Percentiles rank a stretch among this genome's conserved stretches.
Conservation (phyloP, 148 eudicot genomes). For the Vaccinium darrowii region DNA sequence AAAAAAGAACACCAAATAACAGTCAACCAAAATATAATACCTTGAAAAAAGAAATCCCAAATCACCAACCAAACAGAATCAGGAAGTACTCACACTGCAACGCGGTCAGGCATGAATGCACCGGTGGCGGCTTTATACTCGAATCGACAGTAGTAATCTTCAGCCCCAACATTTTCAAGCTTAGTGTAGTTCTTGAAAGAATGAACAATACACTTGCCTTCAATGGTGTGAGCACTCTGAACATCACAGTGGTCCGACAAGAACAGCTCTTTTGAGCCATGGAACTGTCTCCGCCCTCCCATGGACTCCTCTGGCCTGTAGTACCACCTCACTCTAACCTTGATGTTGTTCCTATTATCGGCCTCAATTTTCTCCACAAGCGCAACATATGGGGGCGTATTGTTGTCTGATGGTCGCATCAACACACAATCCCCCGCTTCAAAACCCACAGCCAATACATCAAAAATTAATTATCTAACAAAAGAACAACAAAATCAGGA, state of each 20-base stretch:
- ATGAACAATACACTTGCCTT: slow-evolving; percentile 41
- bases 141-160: slow-evolving; percentile 42
- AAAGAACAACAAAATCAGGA: background rate
- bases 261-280: slow-evolving; percentile 42
- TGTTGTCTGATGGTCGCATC: slow-evolving; percentile 31
- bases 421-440: slow-evolving; percentile 45
- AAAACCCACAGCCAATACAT: slow-evolving; percentile 3
- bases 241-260: slow-evolving; percentile 39
- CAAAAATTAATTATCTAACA: background rate
- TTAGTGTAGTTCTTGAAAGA: slow-evolving; percentile 44
- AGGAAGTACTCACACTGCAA: slow-evolving; percentile 36
- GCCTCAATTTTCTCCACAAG: slow-evolving; percentile 39
- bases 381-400: slow-evolving; percentile 39
- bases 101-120: slow-evolving; percentile 34
- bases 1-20: background rate
- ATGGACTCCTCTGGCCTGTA: slow-evolving; percentile 43
- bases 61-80: background rate
- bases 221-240: slow-evolving; percentile 42
- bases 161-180: slow-evolving; percentile 44
- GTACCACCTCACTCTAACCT: slow-evolving; percentile 40
- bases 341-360: slow-evolving; percentile 34
- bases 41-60: background rate
- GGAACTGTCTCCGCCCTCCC: slow-evolving; percentile 42
- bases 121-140: slow-evolving; percentile 43
- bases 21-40: background rate